phyloP scores from a whole-genome alignment of 352 stramenopile genomes.

The Globisporangium middletonii region DNA sequence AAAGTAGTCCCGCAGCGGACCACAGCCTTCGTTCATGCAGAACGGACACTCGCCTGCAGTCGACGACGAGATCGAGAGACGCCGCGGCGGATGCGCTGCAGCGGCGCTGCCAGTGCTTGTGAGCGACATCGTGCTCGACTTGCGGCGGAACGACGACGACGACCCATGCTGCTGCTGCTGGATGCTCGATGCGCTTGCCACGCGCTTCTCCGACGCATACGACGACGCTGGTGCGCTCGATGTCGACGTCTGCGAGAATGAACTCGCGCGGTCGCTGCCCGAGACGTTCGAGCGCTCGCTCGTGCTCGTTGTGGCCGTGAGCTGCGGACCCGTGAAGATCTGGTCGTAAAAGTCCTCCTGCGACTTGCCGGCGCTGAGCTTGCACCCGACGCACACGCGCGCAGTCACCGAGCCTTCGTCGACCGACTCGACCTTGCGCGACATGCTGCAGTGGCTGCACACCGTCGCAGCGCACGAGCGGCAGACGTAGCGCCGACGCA shows the following conservation, averaged over 20 bases:
- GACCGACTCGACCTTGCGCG: slow-evolving; percentile 41
- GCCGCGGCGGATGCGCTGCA: slow-evolving; percentile 11
- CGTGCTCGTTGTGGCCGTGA: slow-evolving; percentile 9
- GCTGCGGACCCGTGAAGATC: slow-evolving; percentile 55
- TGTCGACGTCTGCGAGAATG: slow-evolving; percentile 35
- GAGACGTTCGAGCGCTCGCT: slow-evolving; percentile 17
- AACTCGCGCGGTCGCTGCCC: slow-evolving; percentile 36
- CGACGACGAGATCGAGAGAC: slow-evolving; percentile 11
- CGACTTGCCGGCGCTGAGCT: slow-evolving; percentile 57
- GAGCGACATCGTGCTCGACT: slow-evolving; percentile 45
- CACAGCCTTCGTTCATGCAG: slow-evolving; percentile 69
- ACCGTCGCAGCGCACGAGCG: slow-evolving; percentile 64
- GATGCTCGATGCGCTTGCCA: slow-evolving; percentile 22
- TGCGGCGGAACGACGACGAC: slow-evolving; percentile 27
- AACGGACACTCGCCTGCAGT: slow-evolving; percentile 33
- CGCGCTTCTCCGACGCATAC: slow-evolving; percentile 22
- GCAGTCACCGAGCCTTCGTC: slow-evolving; percentile 50
- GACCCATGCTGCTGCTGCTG: slow-evolving; percentile 10
- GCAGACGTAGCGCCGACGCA: slow-evolving; percentile 74
- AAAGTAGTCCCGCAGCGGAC: slow-evolving; percentile 52
- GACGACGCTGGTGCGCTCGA: slow-evolving; percentile 22
- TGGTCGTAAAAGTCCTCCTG: slow-evolving; percentile 80
- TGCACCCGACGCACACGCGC: slow-evolving; percentile 80
- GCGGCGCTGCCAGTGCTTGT: slow-evolving; percentile 9
- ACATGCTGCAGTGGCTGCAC: slow-evolving; percentile 74